Evolutionary conservation across 768 basidiomycete species (phyloP), one percentile per base, ranked within the genome.

Genomic region (Kwoniella sp.): DNA sequence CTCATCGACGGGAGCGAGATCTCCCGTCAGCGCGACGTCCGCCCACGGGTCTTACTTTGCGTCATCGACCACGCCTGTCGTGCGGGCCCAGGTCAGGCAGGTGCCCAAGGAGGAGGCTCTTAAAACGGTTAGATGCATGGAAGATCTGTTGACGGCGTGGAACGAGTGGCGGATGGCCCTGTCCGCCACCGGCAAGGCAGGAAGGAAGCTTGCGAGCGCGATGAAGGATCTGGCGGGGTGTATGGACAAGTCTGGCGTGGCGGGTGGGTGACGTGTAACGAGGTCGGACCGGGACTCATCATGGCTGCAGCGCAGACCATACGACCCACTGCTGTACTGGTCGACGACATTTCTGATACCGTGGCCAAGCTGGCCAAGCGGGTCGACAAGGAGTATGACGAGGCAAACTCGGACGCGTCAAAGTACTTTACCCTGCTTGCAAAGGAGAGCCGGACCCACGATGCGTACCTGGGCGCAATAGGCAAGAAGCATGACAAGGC

Each of bases 401-500:
- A 56, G 17, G 40, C 40, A 15, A 56, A 56, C 25, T 25, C 26
- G 15, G 53, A 56, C 25, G 53, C 53, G 8, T 56, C 46, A 17
- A 56, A 56, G 33, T 56, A 56, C 25, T 56, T 56, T 25, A 48
- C 2, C 17, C 17, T 56, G 5, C 29, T 56, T 19, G 46, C 53
- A 22, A 56, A 56, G 38, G 53, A 56, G 33, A 48, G 37, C 23
- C 26, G 46, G 26, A 56, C 46, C 2, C 53, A 56, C 25, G 53
- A 56, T 1, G 53, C 53, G 12, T 56, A 56, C 26, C 28, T 56
- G 6, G 47, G 38, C 9, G 40, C 46, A 2, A 56, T 56, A 5
- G 32, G 46, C 5, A 56, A 56, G 40, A 47, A 48, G 26, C 53
- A 56, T 31, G 53, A 56, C n/a, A 56, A 56, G 40, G 53, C 53